These are phyloP conservation scores for Fonsecaea erecta DNA, from an alignment of 2,329 filamentous ascomycete genomes.

Conservation along the genomic window DNA sequence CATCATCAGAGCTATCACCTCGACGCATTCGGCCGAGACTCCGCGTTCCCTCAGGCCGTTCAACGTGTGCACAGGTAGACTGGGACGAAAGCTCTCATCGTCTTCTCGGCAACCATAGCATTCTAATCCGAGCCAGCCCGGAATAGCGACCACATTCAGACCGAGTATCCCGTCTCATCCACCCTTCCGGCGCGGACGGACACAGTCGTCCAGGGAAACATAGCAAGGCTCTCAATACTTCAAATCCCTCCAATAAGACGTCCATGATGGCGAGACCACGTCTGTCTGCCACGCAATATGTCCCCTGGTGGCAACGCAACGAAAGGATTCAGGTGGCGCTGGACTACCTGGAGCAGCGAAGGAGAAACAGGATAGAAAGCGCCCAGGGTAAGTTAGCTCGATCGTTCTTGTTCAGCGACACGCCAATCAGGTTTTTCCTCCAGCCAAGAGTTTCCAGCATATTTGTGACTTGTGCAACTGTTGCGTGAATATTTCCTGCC, in stretches of 20 bases:
- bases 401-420: not conserved
- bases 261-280: slow-evolving; percentile 19
- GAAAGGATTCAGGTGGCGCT: slow-evolving; percentile 24
- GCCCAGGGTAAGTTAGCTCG: slow-evolving; percentile 19
- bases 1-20: too few species aligned
- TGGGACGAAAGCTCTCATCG: too few species aligned
- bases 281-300: slow-evolving; percentile 18
- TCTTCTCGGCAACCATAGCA: too few species aligned
- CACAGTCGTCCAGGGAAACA: not conserved
- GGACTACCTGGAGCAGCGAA: slow-evolving; percentile 24
- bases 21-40: too few species aligned
- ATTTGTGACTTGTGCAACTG: slow-evolving; percentile 5
- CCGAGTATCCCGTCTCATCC: not conserved
- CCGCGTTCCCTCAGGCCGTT: too few species aligned
- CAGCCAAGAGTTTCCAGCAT: not conserved
- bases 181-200: not conserved
- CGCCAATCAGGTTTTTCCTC: not conserved
- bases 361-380: slow-evolving; percentile 21
- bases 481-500: not conserved
- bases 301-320: slow-evolving; percentile 28
- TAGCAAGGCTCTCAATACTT: not conserved
- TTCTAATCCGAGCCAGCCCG: not conserved
- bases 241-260: not conserved
- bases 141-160: not conserved
- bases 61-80: too few species aligned